Percentiles rank a stretch among this genome's conserved stretches.
Evolutionary conservation across 208 protist genomes (phyloP).

Genomic region (Trypanosoma brucei): DNA sequence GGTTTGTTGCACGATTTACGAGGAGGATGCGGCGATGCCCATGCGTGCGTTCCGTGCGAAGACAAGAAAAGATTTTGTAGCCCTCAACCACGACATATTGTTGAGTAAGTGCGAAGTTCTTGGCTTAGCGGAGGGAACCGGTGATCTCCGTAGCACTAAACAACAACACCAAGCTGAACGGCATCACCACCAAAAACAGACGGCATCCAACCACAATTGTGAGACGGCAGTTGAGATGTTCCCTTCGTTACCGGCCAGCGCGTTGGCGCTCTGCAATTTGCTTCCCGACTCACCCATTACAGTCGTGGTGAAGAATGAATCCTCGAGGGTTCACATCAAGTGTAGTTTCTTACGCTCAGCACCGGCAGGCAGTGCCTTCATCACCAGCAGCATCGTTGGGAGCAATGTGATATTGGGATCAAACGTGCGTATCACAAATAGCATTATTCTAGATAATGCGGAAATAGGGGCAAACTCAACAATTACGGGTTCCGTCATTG

Average conservation of each 20-base stretch:
- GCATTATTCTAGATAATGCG: slow-evolving; percentile 63
- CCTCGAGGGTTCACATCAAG: slow-evolving; percentile 47
- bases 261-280: slow-evolving; percentile 40
- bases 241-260: slow-evolving; percentile 5
- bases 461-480: slow-evolving; percentile 56
- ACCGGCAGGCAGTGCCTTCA: slow-evolving; percentile 42
- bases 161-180: slow-evolving; percentile 3
- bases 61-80: slow-evolving; percentile 62
- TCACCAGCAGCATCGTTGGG: slow-evolving; percentile 77
- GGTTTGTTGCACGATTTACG: slow-evolving; percentile 71
- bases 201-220: neutral
- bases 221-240: neutral
- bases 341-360: slow-evolving; percentile 62
- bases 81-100: slow-evolving; percentile 67
- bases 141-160: neutral
- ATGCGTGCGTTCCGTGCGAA: slow-evolving; percentile 58
- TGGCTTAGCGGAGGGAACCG: slow-evolving; percentile 23
- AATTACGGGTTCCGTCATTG: slow-evolving; percentile 52
- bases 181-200: neutral
- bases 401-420: slow-evolving; percentile 55
- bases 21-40: slow-evolving; percentile 41
- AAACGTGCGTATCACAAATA: slow-evolving; percentile 61
- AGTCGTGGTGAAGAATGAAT: slow-evolving; percentile 28
- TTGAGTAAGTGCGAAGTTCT: slow-evolving; percentile 45
- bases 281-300: slow-evolving; percentile 57